These are phyloP conservation scores for Cenchrus fungigraminus DNA, from an alignment of 176 grass and related monocot species.

Conservation along the genomic window DNA sequence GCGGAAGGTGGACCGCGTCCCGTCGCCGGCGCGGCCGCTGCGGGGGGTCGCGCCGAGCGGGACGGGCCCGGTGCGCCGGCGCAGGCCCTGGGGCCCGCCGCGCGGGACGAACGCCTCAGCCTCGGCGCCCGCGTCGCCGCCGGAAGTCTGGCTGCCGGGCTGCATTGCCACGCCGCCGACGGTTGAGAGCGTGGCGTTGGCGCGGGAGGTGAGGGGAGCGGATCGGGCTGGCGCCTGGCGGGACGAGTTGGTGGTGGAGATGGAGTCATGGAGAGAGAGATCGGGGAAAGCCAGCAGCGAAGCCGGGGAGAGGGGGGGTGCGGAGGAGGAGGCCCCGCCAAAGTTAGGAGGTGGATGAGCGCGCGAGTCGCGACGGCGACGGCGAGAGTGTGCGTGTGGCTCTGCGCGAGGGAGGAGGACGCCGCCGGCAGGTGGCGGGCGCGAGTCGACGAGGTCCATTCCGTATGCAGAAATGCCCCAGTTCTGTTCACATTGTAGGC, in stretches of 20 bases:
- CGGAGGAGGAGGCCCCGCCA: not conserved
- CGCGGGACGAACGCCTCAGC: slow-evolving; percentile 33
- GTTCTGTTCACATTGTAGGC: too few species aligned
- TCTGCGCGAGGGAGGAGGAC: too few species aligned
- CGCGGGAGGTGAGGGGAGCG: not conserved
- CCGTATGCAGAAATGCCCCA: too few species aligned
- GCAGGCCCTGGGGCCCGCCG: slow-evolving; percentile 33
- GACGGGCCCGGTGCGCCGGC: slow-evolving; percentile 8
- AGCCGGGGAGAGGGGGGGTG: not conserved
- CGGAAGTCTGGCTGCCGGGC: not conserved
- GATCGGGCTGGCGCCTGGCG: not conserved
- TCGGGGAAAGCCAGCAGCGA: not conserved
- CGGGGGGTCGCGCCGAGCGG: slow-evolving; percentile 13
- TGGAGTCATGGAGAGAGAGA: slow-evolving; percentile 4
- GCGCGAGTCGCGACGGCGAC: slow-evolving; percentile 20
- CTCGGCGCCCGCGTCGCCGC: slow-evolving; percentile 24
- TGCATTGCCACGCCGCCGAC: slow-evolving; percentile 36
- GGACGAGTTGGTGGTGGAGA: not conserved
- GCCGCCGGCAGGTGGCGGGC: too few species aligned
- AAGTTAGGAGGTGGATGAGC: slow-evolving; percentile 44
- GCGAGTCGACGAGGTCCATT: too few species aligned
- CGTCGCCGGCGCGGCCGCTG: not conserved
- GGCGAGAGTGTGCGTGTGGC: not conserved
- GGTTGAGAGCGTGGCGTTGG: not conserved
- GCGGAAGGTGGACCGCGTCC: slow-evolving; percentile 53